Evolutionary conservation across 768 basidiomycete genomes (phyloP).

Genomic region (Dendrothele bispora): DNA sequence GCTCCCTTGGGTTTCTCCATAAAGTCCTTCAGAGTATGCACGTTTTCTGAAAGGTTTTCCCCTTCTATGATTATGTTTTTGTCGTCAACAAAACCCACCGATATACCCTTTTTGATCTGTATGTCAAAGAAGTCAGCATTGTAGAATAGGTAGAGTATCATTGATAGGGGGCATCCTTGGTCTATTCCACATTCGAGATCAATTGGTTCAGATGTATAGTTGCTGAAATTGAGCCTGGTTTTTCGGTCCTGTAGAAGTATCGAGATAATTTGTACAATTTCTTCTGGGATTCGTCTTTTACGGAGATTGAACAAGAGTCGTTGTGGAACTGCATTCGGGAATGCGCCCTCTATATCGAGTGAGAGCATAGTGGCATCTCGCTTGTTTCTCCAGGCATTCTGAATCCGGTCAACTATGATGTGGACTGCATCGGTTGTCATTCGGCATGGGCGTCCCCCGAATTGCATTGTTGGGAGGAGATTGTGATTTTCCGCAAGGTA

Average conservation of each 20-base stretch:
- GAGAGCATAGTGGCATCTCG: slow-evolving; percentile 25
- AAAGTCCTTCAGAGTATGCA: slow-evolving; percentile 7
- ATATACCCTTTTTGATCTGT: neutral
- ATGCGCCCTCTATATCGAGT: slow-evolving; percentile 29
- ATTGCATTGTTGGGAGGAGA: slow-evolving; percentile 24
- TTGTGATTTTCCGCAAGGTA: slow-evolving; percentile 14
- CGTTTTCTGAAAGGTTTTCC: slow-evolving; percentile 5
- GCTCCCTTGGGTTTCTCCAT: slow-evolving; percentile 10
- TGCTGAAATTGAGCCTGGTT: slow-evolving; percentile 25
- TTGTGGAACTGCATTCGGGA: slow-evolving; percentile 20
- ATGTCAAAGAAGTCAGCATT: slow-evolving; percentile 21
- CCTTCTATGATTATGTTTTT: slow-evolving; percentile 5
- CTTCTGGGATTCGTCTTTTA: slow-evolving; percentile 19
- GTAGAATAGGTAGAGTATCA: slow-evolving; percentile 25
- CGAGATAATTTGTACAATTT: slow-evolving; percentile 11
- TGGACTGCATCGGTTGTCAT: slow-evolving; percentile 28
- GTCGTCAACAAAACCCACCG: slow-evolving; percentile 20
- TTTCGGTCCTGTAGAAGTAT: slow-evolving; percentile 15
- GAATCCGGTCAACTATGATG: slow-evolving; percentile 16
- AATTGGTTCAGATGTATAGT: slow-evolving; percentile 19
- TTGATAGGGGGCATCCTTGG: slow-evolving; percentile 26
- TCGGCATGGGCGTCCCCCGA: slow-evolving; percentile 26
- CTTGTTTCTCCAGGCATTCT: slow-evolving; percentile 19
- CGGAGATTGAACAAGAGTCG: slow-evolving; percentile 22
- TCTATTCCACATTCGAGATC: slow-evolving; percentile 18